phyloP scores from a whole-genome alignment of 805 yeast genomes.

The Cyberlindnera xylosilytica region DNA sequence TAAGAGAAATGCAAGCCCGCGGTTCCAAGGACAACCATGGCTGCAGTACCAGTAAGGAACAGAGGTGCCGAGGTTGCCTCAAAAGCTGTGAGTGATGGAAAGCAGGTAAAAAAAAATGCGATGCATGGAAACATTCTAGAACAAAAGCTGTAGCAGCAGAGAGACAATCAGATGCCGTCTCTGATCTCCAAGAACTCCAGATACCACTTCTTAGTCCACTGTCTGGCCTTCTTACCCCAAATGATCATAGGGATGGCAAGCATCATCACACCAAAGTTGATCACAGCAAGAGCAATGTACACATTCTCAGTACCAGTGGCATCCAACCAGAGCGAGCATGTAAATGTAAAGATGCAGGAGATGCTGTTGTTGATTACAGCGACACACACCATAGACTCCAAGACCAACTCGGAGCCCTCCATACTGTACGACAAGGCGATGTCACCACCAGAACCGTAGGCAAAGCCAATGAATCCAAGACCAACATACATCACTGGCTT shows the following conservation, averaged over 20 bases:
- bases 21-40: no score
- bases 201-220: conserved; percentile 56
- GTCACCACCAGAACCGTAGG: conserved; percentile 72
- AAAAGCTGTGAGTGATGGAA: no score
- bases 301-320: conserved; percentile 56
- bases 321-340: conserved; percentile 58
- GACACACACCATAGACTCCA: conserved; percentile 72
- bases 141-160: no score
- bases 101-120: no score
- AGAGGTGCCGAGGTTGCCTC: no score
- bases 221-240: conserved; percentile 60
- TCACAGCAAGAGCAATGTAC: conserved; percentile 56
- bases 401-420: conserved; percentile 69
- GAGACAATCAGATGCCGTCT: conserved; percentile 35
- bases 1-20: no score
- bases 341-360: conserved; percentile 64
- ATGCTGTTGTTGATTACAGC: conserved; percentile 59
- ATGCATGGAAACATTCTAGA: no score
- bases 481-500: conserved; percentile 59
- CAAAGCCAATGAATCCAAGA: conserved; percentile 62
- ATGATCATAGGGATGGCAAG: conserved; percentile 53
- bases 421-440: conserved; percentile 63
- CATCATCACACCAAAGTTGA: conserved; percentile 57
- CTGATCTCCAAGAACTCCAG: conserved; percentile 50
- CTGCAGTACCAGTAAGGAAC: no score